A percentile compares a stretch with the other conserved stretches of the same genome.
Conservation (phyloP, 1,139 yeast genomes). For the Yamadazyma pseudoaaseri region DNA sequence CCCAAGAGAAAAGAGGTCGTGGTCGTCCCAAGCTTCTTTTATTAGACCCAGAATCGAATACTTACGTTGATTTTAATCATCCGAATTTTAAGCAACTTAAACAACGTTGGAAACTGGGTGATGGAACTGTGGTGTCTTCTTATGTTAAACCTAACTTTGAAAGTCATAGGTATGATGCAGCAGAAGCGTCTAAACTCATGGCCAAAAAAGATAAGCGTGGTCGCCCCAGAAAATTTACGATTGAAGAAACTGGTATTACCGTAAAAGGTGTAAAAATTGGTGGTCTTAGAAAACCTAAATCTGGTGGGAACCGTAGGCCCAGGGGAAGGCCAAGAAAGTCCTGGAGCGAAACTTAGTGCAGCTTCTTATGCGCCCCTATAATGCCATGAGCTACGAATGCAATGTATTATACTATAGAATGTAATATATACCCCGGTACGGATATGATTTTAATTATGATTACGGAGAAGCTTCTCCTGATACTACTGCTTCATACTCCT, state of each 20-base stretch:
- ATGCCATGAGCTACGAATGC: neutral
- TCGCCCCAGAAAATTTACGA: conserved; percentile 51
- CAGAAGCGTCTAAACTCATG: conserved; percentile 38
- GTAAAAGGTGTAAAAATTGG: conserved; percentile 46
- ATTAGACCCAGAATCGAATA: conserved; percentile 41
- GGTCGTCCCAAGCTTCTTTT: conserved; percentile 48
- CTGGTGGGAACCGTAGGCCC: conserved; percentile 14
- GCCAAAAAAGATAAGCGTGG: conserved; percentile 47
- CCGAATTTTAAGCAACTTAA: conserved; percentile 44
- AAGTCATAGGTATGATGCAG: conserved; percentile 28
- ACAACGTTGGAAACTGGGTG: conserved; percentile 30
- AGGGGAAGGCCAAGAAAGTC: conserved; percentile 17
- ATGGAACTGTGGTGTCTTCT: conserved; percentile 10
- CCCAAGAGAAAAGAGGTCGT: conserved; percentile 32
- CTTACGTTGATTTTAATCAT: conserved; percentile 43
- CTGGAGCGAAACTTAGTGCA: neutral
- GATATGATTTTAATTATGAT: too few relatives aligned
- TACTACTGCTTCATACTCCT: neutral
- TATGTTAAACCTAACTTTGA: conserved; percentile 7
- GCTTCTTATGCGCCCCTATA: neutral
- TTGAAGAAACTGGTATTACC: conserved; percentile 49
- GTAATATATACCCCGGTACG: too few relatives aligned
- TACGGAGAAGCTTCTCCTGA: too few relatives aligned
- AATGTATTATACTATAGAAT: conserved; percentile 2
- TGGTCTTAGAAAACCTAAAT: conserved; percentile 30